phyloP scores from a whole-genome alignment of 805 yeast genomes.

The Candida awuae region DNA sequence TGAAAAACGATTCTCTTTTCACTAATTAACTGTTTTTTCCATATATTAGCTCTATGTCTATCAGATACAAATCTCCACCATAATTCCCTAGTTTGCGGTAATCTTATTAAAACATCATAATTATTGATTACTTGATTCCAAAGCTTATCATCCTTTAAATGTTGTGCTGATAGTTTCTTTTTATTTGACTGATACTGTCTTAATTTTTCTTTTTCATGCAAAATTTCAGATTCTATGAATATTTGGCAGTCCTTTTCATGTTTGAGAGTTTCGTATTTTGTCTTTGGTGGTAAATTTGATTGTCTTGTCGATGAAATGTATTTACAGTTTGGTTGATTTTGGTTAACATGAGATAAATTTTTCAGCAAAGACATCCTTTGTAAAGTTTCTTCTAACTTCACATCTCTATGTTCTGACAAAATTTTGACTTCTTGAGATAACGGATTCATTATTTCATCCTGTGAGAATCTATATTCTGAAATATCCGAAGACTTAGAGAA shows the following conservation, averaged over 20 bases:
- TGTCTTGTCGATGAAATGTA: slow-evolving; percentile 50
- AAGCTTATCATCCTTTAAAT: slow-evolving; percentile 29
- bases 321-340: neutral
- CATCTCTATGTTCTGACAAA: slow-evolving; percentile 28
- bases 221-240: slow-evolving; percentile 35
- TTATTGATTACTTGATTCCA: slow-evolving; percentile 40
- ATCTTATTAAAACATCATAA: slow-evolving; percentile 28
- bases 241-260: slow-evolving; percentile 48
- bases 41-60: slow-evolving; percentile 36
- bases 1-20: slow-evolving; percentile 22
- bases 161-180: slow-evolving; percentile 28
- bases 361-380: slow-evolving; percentile 29
- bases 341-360: slow-evolving; percentile 12
- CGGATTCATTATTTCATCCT: slow-evolving; percentile 17
- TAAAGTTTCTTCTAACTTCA: slow-evolving; percentile 30
- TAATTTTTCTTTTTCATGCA: slow-evolving; percentile 31
- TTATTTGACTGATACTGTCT: slow-evolving; percentile 26
- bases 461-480: slow-evolving; percentile 20
- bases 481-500: slow-evolving; percentile 31
- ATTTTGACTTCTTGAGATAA: slow-evolving; percentile 31
- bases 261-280: slow-evolving; percentile 40
- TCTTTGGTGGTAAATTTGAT: slow-evolving; percentile 58
- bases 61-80: slow-evolving; percentile 57
- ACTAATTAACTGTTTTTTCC: slow-evolving; percentile 42
- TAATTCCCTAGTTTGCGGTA: slow-evolving; percentile 39